phyloP scores from a whole-genome alignment of 192 early-diverging fungal genomes.

The Mortierella hygrophila region DNA sequence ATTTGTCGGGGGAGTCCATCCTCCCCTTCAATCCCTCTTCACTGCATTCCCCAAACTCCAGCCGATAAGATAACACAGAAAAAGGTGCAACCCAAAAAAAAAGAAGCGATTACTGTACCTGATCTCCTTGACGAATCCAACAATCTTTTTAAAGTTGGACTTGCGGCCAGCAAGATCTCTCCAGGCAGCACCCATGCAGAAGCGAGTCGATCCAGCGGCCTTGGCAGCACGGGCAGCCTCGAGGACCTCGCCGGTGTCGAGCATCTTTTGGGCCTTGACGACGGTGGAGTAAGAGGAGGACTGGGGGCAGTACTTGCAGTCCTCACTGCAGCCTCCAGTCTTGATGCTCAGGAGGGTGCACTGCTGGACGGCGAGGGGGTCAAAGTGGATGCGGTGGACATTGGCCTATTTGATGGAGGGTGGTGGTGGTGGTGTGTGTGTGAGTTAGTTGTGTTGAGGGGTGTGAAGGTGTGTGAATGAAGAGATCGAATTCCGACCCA shows the following conservation, averaged over 20 bases:
- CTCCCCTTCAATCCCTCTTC: no score
- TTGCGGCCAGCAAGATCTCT: conserved; percentile 84
- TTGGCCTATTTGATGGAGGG: conserved; percentile 64
- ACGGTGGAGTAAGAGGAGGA: conserved; percentile 79
- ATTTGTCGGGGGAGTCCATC: background rate
- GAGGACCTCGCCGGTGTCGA: conserved; percentile 77
- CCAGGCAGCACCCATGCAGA: conserved; percentile 93
- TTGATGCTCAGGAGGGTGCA: conserved; percentile 87
- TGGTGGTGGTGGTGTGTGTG: no score
- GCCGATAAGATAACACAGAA: background rate
- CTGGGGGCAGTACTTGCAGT: conserved; percentile 88
- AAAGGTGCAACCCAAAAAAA: background rate
- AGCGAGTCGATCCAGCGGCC: conserved; percentile 81
- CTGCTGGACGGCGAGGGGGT: conserved; percentile 81
- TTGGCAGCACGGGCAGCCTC: conserved; percentile 79
- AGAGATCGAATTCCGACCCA: conserved; percentile 1
- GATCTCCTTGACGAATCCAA: conserved; percentile 81
- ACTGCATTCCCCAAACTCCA: background rate
- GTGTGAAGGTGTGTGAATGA: background rate
- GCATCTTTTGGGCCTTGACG: conserved; percentile 78
- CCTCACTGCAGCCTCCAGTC: conserved; percentile 87
- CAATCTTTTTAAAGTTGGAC: conserved; percentile 85
- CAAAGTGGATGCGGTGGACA: conserved; percentile 79
- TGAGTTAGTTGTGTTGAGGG: background rate
- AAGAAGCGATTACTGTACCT: conserved; percentile 56